These are phyloP conservation scores for Hymenoscyphus repandus DNA, from an alignment of 2,329 filamentous ascomycete species.

Conservation along the genomic window DNA sequence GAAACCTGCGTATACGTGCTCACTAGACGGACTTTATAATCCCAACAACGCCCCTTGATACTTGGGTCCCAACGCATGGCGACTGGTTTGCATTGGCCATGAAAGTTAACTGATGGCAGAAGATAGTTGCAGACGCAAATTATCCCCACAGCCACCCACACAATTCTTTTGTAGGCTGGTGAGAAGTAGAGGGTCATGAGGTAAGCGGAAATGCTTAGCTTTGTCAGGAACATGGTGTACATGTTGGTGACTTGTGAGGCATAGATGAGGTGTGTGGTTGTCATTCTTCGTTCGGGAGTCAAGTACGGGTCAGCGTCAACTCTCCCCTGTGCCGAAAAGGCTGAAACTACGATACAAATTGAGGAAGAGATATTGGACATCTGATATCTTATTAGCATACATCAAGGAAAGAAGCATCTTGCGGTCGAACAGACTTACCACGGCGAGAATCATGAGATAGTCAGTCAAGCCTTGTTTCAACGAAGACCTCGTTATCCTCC, in stretches of 20 bases:
- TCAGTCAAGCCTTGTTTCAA: neutral
- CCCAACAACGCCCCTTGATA: neutral
- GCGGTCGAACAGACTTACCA: neutral
- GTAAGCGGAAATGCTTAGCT: neutral
- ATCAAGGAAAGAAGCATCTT: too few species aligned
- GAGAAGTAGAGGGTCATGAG: neutral
- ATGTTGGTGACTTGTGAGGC: neutral
- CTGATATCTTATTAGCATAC: too few species aligned
- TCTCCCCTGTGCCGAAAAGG: neutral
- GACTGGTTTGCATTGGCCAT: neutral
- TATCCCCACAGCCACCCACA: neutral
- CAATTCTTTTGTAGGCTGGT: neutral
- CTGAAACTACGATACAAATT: too few species aligned
- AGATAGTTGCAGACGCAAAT: neutral
- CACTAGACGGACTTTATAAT: neutral
- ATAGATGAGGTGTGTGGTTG: neutral
- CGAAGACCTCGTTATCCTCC: neutral
- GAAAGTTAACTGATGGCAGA: neutral
- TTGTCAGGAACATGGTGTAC: neutral
- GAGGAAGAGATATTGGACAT: too few species aligned
- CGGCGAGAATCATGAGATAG: neutral
- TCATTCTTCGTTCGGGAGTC: neutral
- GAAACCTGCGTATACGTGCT: neutral
- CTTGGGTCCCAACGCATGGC: neutral
- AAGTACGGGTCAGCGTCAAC: neutral